phyloP scores from a whole-genome alignment of 768 basidiomycete species.

The Rhizopogon sp. region DNA sequence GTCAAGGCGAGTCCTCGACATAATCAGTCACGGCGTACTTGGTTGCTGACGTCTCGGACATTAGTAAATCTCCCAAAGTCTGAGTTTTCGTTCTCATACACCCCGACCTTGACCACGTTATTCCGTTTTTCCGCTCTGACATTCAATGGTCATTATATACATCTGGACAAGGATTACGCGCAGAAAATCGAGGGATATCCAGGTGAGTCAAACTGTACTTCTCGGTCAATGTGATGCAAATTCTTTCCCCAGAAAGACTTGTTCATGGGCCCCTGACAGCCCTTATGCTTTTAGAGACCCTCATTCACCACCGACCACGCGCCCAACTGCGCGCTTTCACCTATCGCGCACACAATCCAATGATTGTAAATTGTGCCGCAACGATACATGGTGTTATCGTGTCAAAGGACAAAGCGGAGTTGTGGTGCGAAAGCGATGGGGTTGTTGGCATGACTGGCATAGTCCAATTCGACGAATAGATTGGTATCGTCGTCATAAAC shows the following conservation, averaged over 20 bases:
- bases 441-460: constrained; percentile 66
- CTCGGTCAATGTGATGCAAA: not conserved
- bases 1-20: constrained; percentile 35
- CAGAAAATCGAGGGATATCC: constrained; percentile 66
- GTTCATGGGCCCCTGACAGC: constrained; percentile 84
- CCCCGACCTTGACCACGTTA: constrained; percentile 63
- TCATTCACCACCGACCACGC: constrained; percentile 44
- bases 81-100: constrained; percentile 63
- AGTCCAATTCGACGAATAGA: constrained; percentile 17
- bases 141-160: constrained; percentile 83
- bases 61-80: constrained; percentile 49
- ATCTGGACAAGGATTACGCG: constrained; percentile 74
- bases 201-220: constrained; percentile 32
- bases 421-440: constrained; percentile 61
- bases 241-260: constrained; percentile 53
- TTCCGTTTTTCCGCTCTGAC: constrained; percentile 86
- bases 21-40: not conserved
- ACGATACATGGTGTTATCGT: constrained; percentile 43
- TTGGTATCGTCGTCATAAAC: no score
- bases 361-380: constrained; percentile 47
- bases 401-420: constrained; percentile 30
- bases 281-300: constrained; percentile 67
- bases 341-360: constrained; percentile 65
- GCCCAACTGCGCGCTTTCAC: constrained; percentile 48
- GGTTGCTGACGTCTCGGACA: not conserved